Evolutionary conservation across 169 alveolate genomes (phyloP), one percentile per base, ranked within the genome.

Genomic region (Plasmodium cynomolgi): DNA sequence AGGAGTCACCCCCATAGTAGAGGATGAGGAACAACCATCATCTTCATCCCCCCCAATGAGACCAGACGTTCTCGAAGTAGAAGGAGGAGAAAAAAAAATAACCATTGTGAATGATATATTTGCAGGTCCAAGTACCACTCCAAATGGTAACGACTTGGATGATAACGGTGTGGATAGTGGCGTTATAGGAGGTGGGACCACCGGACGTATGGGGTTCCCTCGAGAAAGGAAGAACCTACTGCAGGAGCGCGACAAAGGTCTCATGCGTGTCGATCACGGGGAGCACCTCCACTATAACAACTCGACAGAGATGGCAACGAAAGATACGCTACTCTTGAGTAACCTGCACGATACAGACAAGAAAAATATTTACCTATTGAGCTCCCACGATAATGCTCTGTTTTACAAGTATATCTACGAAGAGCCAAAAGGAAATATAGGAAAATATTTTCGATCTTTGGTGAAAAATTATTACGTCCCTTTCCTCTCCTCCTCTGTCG

Each of bases 381-480:
- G 90, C 29, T 79, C 94, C 13, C 94, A 88, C 50, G 94, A 88
- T 23, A 88, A 88, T 88, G 90, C 73, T 17, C 72, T 88, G 47
- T 88, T 88, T 72, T 88, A 88, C 82, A 88, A 88, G 50, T 88
- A 88, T 80, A 88, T 88, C 15, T 88, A 88, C 82, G 82, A 88
- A 88, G 94, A 88, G 17, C 94, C 94, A 17, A 88, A 88, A 62
- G 94, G 94, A 23, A 88, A 88, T 20, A 88, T 88, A 1, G 94
- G 94, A 58, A 88, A 88, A 26, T 88, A 62, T 58, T 88, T 88
- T 34, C 20, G 94, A 5, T 79, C 82, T 0, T 1, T 88, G 9
- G 73, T 88, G 8, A 88, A 88, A 20, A 88, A 88, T 88, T 88
- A 88, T 79, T 88, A 88, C 41, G 90, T 88, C 1, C 94, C 94